Base-by-base conservation (phyloP, 2,329 filamentous ascomycete species). In the Aspergillus tanneri region DNA sequence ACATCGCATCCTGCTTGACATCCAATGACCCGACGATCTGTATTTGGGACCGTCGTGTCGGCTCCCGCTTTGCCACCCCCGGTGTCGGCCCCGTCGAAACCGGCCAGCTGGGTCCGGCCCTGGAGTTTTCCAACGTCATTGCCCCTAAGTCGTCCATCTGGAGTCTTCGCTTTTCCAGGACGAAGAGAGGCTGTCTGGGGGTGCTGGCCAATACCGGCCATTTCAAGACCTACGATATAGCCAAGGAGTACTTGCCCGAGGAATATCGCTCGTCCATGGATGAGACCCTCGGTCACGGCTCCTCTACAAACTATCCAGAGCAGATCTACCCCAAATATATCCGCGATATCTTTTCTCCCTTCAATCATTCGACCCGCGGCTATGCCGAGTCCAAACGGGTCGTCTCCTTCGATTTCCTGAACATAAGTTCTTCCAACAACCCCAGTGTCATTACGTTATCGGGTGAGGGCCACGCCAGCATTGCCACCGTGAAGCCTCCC, bases 371-470 rank as follows among this genome's bases (percentile, higher is more conserved):
- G 10, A 62, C 69, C 12, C 67, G 73, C 24, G 68, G 68, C 1
- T 68, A 70, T 34, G 65, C 70, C n/a, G 73, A 77, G 28, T 73
- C 74, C 12, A 65, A 73, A 22, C 72, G 77, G 14, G 67, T 82
- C 14, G 77, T 84, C 12, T 79, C 80, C 0, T 85, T 84, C 56
- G 82, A 85, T 55, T 85, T 83, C 63, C 72, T 83, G 48, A 75
- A 75, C 38, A 62, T 74, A 35, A 72, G 69, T 27, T 67, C 67
- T 11, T 69, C 71, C 4, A 65, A 69, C n/a, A 76, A 77, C 32
- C 75, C 80, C 34, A 76, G 73, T 51, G 72, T 79, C 21, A 65
- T 85, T 42, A 74, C 75, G 2, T 64, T 85, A 3, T 70, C 77
- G 41, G 74, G 77, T 3, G 75, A 78, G 55, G 75, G 78, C 4